Conservation (phyloP, 148 eudicot genomes). For the Silene conica region DNA sequence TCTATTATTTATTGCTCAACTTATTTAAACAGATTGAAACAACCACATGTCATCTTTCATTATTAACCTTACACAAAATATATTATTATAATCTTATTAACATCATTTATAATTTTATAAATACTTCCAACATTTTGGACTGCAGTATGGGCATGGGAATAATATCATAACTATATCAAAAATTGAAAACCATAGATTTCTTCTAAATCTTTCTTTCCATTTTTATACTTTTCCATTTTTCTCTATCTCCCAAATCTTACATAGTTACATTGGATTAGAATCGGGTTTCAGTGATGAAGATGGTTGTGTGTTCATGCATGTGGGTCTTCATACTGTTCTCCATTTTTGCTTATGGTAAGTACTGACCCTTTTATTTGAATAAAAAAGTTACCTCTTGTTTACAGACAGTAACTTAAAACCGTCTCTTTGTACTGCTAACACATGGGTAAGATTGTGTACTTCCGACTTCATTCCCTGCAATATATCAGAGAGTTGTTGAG, state of each 20-base stretch:
- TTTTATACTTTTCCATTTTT: neutral
- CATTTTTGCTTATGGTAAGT: conserved; percentile 15
- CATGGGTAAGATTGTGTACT: neutral
- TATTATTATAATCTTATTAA: neutral
- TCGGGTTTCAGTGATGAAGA: conserved; percentile 4
- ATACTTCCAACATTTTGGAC: neutral
- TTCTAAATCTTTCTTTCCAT: neutral
- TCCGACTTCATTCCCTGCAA: neutral
- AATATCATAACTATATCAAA: neutral
- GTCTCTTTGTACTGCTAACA: neutral
- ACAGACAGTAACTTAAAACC: too few relatives aligned
- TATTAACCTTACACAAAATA: conserved; percentile 15
- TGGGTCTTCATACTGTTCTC: neutral
- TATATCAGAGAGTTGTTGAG: too few relatives aligned
- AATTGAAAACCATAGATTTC: neutral
- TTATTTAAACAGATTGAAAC: neutral
- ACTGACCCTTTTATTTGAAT: neutral
- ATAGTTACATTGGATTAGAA: neutral
- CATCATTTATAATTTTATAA: too few relatives aligned
- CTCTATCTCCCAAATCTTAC: neutral
- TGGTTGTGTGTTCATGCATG: conserved; percentile 6
- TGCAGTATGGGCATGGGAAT: conserved; percentile 2
- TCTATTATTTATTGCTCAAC: too few relatives aligned
- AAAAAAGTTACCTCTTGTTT: too few relatives aligned
- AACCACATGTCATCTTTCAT: conserved; percentile 22